Base-by-base conservation (phyloP, 768 basidiomycete species). In the Rhodotorula kratochvilovae region DNA sequence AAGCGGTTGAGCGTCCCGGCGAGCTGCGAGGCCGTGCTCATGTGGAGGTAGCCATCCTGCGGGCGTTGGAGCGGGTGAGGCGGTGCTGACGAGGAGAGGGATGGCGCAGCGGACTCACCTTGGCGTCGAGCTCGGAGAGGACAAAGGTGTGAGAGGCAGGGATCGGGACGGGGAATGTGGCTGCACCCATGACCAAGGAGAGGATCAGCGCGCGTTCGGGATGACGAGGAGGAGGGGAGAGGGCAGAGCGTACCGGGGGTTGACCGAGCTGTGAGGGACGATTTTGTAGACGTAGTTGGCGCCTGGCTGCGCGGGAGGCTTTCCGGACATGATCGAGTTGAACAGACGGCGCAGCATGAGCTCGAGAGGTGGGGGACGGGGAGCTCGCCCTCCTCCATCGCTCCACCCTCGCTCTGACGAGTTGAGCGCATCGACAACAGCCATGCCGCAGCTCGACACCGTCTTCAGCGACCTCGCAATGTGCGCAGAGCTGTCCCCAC, bases 1-100 rank as follows among this genome's bases (percentile, higher is more conserved):
- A 81, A 81, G 39, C 78, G 71, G 42, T 77, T 73, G 35, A 81
- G 70, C 6, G 80, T 80, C 2, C 70, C 70, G 0, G 77, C 74
- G 50, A 77, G 55, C 58, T 75, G 68, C 0, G 45, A 46, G 8
- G 79, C 75, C 19, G 80, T 78, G 12, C 79, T 80, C 55, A 80
- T 67, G 73, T 81, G 81, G 27, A 81, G 71, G 76, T 78, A 81
- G 23, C 81, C 79, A 59, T 81, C 58, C 81, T 62, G 55, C 61
- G 23, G 35, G n/a, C n/a, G n/a, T n/a, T 31, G 33, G 39, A n/a
- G 31, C 17, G 15, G 35, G 29, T 27, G 27, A 23, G 45, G 5
- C 19, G 50, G 17, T 13, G 23, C 27, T 11, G 23, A 29, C 53
- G 2, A 15, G 50, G 25, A 11, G 54, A 35, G 7, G 35, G n/a